A percentile compares a stretch with the other conserved stretches of the same genome.
phyloP scores from a whole-genome alignment of 2,329 filamentous ascomycete species.

The Fonsecaea nubica region DNA sequence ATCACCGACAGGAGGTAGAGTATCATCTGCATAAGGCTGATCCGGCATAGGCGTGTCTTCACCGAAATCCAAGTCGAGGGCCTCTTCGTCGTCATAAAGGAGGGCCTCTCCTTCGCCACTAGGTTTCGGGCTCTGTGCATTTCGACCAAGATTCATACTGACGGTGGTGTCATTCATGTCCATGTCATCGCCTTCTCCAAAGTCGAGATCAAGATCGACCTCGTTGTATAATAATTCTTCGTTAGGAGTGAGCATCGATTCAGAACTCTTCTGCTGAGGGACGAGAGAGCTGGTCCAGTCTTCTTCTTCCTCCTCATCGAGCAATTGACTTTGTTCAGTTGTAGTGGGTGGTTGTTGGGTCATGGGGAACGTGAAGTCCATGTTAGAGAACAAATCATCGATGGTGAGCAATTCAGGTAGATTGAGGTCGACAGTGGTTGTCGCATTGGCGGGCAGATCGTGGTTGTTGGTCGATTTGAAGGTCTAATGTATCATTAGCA shows the following conservation, averaged over 20 bases:
- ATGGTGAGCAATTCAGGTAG: constrained; percentile 93
- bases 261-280: constrained; percentile 63
- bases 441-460: constrained; percentile 83
- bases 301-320: constrained; percentile 48
- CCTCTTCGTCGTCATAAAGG: constrained; percentile 58
- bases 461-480: constrained; percentile 95
- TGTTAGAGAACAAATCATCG: constrained; percentile 84
- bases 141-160: constrained; percentile 89
- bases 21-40: constrained; percentile 57
- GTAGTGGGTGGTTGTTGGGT: constrained; percentile 66
- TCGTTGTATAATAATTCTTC: constrained; percentile 61
- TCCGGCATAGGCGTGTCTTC: constrained; percentile 53
- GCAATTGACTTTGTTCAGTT: constrained; percentile 31
- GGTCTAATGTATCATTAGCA: constrained; percentile 66
- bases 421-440: constrained; percentile 82
- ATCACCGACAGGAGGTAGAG: constrained; percentile 62
- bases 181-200: constrained; percentile 69
- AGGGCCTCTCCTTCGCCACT: constrained; percentile 69
- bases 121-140: constrained; percentile 72
- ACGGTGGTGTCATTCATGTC: constrained; percentile 68
- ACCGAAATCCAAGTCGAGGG: constrained; percentile 59
- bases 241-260: constrained; percentile 61
- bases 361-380: constrained; percentile 82
- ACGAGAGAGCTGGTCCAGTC: constrained; percentile 77
- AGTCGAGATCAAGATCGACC: constrained; percentile 74